Evolutionary conservation across 1,284 basidiomycete genomes (phyloP), one percentile per base, ranked within the genome.

Genomic region (Cutaneotrichosporon curvatum): DNA sequence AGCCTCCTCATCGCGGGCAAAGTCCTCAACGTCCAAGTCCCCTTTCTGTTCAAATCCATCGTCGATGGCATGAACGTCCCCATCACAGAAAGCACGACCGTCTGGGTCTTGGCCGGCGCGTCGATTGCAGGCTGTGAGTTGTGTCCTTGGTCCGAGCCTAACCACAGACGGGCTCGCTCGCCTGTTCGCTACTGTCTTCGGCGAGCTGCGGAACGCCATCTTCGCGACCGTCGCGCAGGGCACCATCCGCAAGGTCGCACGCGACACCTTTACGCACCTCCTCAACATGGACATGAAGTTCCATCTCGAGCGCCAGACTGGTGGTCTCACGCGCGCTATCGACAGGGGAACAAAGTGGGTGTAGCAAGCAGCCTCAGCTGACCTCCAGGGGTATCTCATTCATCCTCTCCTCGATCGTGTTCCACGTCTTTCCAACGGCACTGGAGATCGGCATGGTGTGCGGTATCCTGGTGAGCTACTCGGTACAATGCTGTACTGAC

Each of bases 1-100:
- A 78, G 75, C 0, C 72, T 98, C 45, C 76, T 98, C 31, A 76
- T 97, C 31, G 76, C 80, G 6, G 92, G 89, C 45, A 98, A 98
- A 79, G 87, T 92, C 22, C 74, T 97, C 49, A 98, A 97, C 65
- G 94, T 98, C 1, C 94, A 97, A 77, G 92, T 98, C 5, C 94
- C 95, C 0, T 81, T 91, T 58, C 78, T 97, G 56, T 98, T 98
- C 80, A 98, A 97, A 70, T 69, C 79, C 33, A 82, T 98, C 40
- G 83, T 98, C 48, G 94, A 98, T 66, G 70, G 82, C 1, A 76
- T 98, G 54, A 96, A 95, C 62, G 75, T 97, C 20, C 83, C 87
- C 40, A 76, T 95, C 45, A 79, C 83, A 1, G 77, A 84, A 9
- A 76, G 78, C 0, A 82, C 85, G 4, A 88, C 91, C 0, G 87